Conservation (phyloP, 192 early-diverging fungal genomes). For the Allomyces arbusculus region DNA sequence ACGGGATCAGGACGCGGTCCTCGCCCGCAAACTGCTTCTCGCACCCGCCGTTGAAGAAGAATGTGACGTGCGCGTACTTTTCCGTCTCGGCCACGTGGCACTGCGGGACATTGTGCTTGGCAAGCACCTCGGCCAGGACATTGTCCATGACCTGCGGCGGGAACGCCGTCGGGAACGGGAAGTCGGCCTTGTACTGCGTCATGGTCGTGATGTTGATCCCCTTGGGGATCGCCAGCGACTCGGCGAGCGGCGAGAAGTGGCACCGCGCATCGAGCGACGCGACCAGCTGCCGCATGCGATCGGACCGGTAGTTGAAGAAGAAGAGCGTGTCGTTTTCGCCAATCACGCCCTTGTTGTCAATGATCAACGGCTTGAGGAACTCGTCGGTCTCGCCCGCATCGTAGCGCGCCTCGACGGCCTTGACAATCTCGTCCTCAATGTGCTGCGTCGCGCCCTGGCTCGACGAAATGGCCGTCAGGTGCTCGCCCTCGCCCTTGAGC, state of each 20-base stretch:
- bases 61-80: slow-evolving; percentile 99
- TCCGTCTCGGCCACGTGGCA: slow-evolving; percentile 98
- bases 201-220: slow-evolving; percentile 75
- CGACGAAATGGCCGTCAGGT: slow-evolving; percentile 11
- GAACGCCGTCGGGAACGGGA: slow-evolving; percentile 87
- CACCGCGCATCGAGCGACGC: slow-evolving; percentile 40
- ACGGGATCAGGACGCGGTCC: slow-evolving; percentile 72
- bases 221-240: slow-evolving; percentile 39
- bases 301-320: slow-evolving; percentile 97
- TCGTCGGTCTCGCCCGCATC: slow-evolving; percentile 88
- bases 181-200: slow-evolving; percentile 96
- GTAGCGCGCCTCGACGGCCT: slow-evolving; percentile 69
- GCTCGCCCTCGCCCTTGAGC: slow-evolving; percentile 54
- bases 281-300: slow-evolving; percentile 84
- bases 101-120: slow-evolving; percentile 68
- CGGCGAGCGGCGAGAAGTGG: slow-evolving; percentile 53
- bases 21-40: slow-evolving; percentile 79
- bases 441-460: background rate
- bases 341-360: slow-evolving; percentile 56
- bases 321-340: slow-evolving; percentile 75
- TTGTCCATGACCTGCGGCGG: slow-evolving; percentile 95
- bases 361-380: slow-evolving; percentile 97
- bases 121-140: slow-evolving; percentile 90
- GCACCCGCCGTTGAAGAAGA: slow-evolving; percentile 99
- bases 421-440: background rate